A percentile compares a stretch with the other conserved stretches of the same genome.
Conservation (phyloP, 208 protist species). For the Phytomonas francai region DNA sequence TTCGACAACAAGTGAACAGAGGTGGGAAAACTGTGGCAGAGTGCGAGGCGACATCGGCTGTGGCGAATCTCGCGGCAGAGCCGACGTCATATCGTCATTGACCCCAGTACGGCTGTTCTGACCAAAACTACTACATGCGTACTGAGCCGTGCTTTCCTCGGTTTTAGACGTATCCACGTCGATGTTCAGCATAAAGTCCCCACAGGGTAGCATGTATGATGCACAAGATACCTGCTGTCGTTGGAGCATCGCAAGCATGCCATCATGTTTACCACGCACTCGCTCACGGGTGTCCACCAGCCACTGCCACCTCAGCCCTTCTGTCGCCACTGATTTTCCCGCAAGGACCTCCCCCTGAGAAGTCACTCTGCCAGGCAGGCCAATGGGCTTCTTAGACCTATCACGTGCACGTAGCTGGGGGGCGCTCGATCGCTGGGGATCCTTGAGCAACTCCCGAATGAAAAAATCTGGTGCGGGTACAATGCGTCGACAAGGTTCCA, state of each 20-base stretch:
- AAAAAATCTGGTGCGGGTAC: background rate
- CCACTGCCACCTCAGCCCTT: conserved; percentile 27
- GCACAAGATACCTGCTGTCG: conserved; percentile 27
- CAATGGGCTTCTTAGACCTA: background rate
- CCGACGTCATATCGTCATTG: background rate
- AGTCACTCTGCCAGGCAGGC: background rate
- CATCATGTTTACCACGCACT: conserved; percentile 23
- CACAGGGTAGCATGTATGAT: conserved; percentile 48
- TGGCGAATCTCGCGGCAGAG: background rate
- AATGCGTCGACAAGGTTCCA: background rate
- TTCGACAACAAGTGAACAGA: conserved; percentile 65
- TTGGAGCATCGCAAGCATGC: conserved; percentile 31
- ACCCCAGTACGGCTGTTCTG: background rate
- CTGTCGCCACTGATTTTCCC: background rate
- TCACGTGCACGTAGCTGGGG: background rate
- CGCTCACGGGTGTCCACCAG: conserved; percentile 74
- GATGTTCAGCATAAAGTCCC: conserved; percentile 60
- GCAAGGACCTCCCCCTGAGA: background rate
- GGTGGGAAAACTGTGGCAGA: conserved; percentile 10
- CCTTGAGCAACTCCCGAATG: background rate
- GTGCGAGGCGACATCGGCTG: background rate
- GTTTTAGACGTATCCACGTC: conserved; percentile 1
- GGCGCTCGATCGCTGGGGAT: background rate
- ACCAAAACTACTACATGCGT: background rate
- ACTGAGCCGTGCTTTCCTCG: background rate